phyloP scores from a whole-genome alignment of 768 basidiomycete species.

The Lactifluus piperatus region DNA sequence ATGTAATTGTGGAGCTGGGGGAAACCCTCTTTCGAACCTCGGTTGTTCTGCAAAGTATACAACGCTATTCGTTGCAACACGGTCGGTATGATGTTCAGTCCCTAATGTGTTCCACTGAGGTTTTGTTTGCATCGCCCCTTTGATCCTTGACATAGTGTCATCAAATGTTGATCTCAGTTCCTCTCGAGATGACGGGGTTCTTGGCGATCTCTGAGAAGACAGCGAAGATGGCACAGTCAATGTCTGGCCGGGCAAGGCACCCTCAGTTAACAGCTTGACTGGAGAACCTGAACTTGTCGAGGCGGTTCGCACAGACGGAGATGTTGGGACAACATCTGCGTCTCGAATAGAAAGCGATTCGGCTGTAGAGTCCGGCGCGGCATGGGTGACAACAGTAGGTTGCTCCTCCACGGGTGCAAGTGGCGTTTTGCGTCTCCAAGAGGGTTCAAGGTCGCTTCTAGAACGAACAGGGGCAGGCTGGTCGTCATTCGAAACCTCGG shows the following conservation, averaged over 20 bases:
- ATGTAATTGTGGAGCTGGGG: not conserved
- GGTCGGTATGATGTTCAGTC: constrained; percentile 24
- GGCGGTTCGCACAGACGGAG: constrained; percentile 1
- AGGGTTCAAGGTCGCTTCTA: constrained; percentile 30
- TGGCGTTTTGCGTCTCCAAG: constrained; percentile 37
- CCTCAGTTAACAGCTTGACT: constrained; percentile 1
- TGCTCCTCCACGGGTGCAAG: constrained; percentile 9
- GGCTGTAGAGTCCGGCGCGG: not conserved
- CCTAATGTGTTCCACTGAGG: constrained; percentile 32
- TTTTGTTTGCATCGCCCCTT: constrained; percentile 67
- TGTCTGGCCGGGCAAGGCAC: not conserved
- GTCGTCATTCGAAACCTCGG: constrained; percentile 35
- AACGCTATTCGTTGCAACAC: not conserved
- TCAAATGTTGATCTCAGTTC: constrained; percentile 65
- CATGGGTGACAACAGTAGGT: not conserved
- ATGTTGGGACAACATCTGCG: not conserved
- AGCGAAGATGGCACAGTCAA: constrained; percentile 5
- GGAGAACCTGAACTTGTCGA: not conserved
- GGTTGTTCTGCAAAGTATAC: not conserved
- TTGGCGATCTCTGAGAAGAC: constrained; percentile 21
- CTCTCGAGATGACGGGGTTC: constrained; percentile 33
- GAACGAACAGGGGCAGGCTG: constrained; percentile 11
- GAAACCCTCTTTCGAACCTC: constrained; percentile 3
- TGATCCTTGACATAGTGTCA: constrained; percentile 81
- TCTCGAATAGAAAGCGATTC: not conserved